Conservation (phyloP, 257 asterid species). For the Apocynum venetum region DNA sequence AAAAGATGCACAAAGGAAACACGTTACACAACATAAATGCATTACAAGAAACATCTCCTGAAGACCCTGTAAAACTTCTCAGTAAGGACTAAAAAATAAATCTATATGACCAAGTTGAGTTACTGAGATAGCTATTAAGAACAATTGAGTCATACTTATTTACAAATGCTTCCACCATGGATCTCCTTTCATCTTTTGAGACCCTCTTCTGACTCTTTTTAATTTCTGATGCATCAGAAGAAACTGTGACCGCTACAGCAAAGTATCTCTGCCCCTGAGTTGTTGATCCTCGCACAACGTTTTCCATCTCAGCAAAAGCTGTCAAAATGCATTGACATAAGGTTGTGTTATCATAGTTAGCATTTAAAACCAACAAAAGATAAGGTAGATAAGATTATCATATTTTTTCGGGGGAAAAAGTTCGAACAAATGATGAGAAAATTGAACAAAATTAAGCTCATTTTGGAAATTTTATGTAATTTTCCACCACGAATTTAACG, state of each 20-base stretch:
- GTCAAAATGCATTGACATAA: not conserved
- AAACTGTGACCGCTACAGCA: conserved; percentile 33
- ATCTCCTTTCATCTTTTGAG: conserved; percentile 48
- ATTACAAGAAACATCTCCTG: not conserved
- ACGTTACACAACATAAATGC: not conserved
- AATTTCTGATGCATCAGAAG: conserved; percentile 29
- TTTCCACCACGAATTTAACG: not conserved
- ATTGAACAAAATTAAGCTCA: not conserved
- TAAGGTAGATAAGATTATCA: not conserved
- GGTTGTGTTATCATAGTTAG: not conserved
- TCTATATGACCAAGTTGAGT: not conserved
- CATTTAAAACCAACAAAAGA: not conserved
- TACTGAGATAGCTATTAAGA: not conserved
- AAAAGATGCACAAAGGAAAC: not conserved
- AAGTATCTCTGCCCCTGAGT: conserved; percentile 32
- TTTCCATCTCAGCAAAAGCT: not conserved
- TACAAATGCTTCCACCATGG: conserved; percentile 52
- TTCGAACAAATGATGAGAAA: not conserved
- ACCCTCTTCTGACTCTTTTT: conserved; percentile 37
- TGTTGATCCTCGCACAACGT: conserved; percentile 19
- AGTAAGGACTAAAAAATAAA: not conserved
- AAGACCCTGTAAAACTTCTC: not conserved
- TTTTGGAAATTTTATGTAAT: not conserved
- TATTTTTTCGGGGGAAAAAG: not conserved
- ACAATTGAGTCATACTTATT: conserved; percentile 36